Evolutionary conservation across 257 asterid species (phyloP).

Genomic region (Fraxinus americana): DNA sequence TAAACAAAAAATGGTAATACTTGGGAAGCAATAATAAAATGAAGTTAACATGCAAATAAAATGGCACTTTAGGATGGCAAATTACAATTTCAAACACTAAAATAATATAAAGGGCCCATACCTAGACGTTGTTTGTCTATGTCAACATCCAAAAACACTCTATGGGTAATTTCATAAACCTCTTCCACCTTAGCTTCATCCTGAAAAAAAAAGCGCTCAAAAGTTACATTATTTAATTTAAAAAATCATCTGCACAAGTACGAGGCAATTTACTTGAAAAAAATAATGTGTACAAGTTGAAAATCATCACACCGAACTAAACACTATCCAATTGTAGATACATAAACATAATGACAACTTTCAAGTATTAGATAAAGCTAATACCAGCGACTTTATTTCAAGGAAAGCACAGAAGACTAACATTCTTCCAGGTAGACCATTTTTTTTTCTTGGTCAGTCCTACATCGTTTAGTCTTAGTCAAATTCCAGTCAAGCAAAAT

Average conservation of each 20-base stretch:
- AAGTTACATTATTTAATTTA: not conserved
- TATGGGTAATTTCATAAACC: conserved; percentile 71
- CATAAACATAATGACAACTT: not conserved
- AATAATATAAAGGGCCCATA: conserved; percentile 24
- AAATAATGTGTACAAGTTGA: conserved; percentile 12
- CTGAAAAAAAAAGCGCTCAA: conserved; percentile 35
- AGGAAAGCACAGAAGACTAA: too few species aligned
- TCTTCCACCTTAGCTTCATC: conserved; percentile 59
- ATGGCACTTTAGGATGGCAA: not conserved
- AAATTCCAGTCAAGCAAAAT: too few species aligned
- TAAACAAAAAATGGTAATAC: not conserved
- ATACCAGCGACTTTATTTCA: too few species aligned
- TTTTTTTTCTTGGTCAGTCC: too few species aligned
- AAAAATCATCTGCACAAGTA: conserved; percentile 7
- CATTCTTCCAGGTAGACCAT: too few species aligned
- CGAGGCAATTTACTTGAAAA: not conserved
- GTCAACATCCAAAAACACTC: conserved; percentile 95
- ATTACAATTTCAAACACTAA: not conserved
- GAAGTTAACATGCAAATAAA: not conserved
- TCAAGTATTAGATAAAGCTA: not conserved
- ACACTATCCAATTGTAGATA: not conserved
- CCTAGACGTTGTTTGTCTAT: conserved; percentile 87
- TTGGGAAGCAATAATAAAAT: not conserved
- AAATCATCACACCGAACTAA: not conserved
- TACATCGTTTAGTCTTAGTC: too few species aligned